A percentile compares a stretch with the other conserved stretches of the same genome.
phyloP scores from a whole-genome alignment of 139 green algal species.

The Chlamydomonas schloesseri region DNA sequence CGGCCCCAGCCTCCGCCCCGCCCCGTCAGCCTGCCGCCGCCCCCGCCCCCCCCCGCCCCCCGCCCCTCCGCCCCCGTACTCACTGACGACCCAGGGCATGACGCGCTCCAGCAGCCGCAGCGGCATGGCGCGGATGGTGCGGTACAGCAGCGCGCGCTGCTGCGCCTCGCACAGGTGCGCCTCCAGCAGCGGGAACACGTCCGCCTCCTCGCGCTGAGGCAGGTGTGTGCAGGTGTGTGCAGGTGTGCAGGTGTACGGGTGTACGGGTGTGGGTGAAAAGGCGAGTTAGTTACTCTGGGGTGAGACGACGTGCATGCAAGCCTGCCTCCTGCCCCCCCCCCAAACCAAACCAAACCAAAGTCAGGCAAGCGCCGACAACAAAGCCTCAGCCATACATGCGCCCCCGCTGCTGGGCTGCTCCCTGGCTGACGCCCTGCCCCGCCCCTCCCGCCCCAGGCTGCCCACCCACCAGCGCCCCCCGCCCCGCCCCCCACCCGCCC shows the following conservation, averaged over 20 bases:
- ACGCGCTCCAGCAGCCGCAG: conserved; percentile 94
- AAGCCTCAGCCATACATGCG: too few relatives aligned
- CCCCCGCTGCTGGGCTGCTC: too few relatives aligned
- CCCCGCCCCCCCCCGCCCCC: not conserved
- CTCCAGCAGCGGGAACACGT: conserved; percentile 88
- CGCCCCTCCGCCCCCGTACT: not conserved
- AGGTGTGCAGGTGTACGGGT: conserved; percentile 68
- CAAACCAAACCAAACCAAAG: too few relatives aligned
- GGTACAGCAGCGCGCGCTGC: conserved; percentile 93
- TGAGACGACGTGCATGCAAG: too few relatives aligned
- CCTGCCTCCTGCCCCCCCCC: too few relatives aligned
- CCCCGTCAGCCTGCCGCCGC: too few relatives aligned
- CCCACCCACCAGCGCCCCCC: too few relatives aligned
- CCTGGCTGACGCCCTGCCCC: too few relatives aligned
- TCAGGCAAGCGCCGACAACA: too few relatives aligned
- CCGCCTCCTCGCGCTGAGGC: conserved; percentile 81
- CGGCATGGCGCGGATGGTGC: conserved; percentile 92
- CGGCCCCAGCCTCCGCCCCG: not conserved
- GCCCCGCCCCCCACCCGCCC: too few relatives aligned
- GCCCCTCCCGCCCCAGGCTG: too few relatives aligned
- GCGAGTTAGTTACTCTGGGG: not conserved
- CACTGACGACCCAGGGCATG: conserved; percentile 91
- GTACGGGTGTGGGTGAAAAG: not conserved
- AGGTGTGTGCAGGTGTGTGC: too few relatives aligned
- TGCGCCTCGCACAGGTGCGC: conserved; percentile 71